Evolutionary conservation across 768 basidiomycete species (phyloP), one percentile per base, ranked within the genome.

Genomic region (Leucocoprinus sp.): DNA sequence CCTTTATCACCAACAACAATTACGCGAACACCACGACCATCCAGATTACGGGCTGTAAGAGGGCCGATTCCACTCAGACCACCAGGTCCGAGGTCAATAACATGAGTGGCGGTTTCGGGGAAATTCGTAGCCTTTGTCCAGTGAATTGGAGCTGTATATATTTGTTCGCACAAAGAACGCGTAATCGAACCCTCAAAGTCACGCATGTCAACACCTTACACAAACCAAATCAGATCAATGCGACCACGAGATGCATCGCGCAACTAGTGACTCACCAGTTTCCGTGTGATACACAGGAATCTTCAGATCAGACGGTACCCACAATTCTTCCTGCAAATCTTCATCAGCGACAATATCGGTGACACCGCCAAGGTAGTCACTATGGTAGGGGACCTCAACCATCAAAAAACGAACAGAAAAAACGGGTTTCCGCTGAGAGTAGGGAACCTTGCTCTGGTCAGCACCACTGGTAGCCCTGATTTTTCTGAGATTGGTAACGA

Each of bases 341-440:
- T 84, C 77, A n/a, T 75, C 62, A 29, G 85, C 63, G 37, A 96
- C 65, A 62, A 80, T 85, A 51, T 91, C 77, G 2, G 90, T 78
- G 1, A 80, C 84, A 22, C 76, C 81, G 14, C 59, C 59, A 44
- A 99, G 71, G 64, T 97, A 95, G 15, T 70, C 68, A 63, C 92
- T 93, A 72, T 99, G 96, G 67, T 93, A 99, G 0, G 96, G 96
- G 1, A 93, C 95, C 43, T 82, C 85, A 57, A 99, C 86, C n/a
- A 90, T 84, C 56, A 99, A 69, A 73, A 98, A 99, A 36, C 96
- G 83, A 38, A 87, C 78, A 34, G 80, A 84, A 64, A 99, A 98
- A 4, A 90, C 86, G 5, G 88, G 83, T 65, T 95, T 95, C 55
- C 96, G 78, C 69, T 97, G 92, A 6, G 92, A 95, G 69, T 84